Conservation (phyloP, 352 stramenopile species). For the Phytopythium delawarense region DNA sequence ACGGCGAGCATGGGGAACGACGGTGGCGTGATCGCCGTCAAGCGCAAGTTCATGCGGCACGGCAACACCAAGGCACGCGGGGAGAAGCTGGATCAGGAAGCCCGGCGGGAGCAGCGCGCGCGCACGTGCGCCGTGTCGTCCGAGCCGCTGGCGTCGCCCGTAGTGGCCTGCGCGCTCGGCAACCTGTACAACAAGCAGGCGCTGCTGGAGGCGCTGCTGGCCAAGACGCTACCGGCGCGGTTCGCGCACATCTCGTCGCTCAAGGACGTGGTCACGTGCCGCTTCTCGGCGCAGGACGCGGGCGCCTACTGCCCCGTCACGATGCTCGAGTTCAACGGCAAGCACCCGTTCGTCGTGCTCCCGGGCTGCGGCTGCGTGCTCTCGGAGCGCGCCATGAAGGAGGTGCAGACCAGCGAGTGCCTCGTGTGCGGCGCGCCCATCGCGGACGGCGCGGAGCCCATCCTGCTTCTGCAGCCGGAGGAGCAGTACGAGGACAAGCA, state of each 20-base stretch:
- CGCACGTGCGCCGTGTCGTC: constrained; percentile 81
- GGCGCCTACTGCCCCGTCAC: constrained; percentile 72
- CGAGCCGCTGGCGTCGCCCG: constrained; percentile 72
- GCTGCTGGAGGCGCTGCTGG: constrained; percentile 78
- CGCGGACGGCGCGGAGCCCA: constrained; percentile 40
- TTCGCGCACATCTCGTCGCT: constrained; percentile 83
- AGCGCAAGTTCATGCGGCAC: constrained; percentile 93
- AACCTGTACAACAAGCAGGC: constrained; percentile 93
- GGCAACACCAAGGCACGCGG: constrained; percentile 66
- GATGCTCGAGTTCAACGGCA: constrained; percentile 85
- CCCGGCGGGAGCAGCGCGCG: constrained; percentile 49
- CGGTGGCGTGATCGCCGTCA: constrained; percentile 91
- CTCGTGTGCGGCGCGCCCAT: constrained; percentile 60
- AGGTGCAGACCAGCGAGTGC: constrained; percentile 71
- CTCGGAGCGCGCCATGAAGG: constrained; percentile 83
- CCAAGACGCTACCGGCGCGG: constrained; percentile 61
- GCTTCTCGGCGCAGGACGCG: constrained; percentile 21
- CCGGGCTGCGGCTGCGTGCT: constrained; percentile 85
- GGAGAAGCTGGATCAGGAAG: constrained; percentile 65
- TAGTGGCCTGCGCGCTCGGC: constrained; percentile 86
- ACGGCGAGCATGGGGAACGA: constrained; percentile 85
- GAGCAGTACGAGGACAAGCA: constrained; percentile 50
- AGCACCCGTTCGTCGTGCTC: constrained; percentile 81
- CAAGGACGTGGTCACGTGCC: constrained; percentile 86
- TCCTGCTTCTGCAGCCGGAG: constrained; percentile 56